A percentile compares a stretch with the other conserved stretches of the same genome.
These are phyloP conservation scores for Protomyces gravidus DNA, from an alignment of 1,139 yeast species.

Conservation along the genomic window DNA sequence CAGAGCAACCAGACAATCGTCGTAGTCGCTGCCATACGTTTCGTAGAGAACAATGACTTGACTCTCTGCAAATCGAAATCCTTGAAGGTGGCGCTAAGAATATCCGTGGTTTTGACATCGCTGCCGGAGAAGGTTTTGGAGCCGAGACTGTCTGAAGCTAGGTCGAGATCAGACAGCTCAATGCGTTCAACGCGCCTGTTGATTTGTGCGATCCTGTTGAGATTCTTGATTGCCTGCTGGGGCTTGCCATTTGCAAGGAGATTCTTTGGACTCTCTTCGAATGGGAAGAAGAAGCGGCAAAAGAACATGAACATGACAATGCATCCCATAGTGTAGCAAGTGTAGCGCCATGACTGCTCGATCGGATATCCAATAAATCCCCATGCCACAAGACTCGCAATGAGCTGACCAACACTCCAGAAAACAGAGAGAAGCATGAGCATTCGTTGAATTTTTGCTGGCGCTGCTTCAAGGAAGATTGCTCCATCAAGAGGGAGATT, in stretches of 20 bases:
- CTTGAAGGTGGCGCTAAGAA: neutral
- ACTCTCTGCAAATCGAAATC: conserved; percentile 29
- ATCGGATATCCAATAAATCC: conserved; percentile 38
- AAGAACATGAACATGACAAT: conserved; percentile 51
- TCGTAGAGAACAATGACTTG: conserved; percentile 44
- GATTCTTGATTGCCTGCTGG: conserved; percentile 47
- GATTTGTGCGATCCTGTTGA: conserved; percentile 46
- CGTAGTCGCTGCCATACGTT: conserved; percentile 46
- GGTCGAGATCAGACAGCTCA: conserved; percentile 37
- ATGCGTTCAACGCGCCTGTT: conserved; percentile 47
- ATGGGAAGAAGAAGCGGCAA: conserved; percentile 44
- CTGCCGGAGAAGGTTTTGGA: neutral
- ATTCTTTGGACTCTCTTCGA: conserved; percentile 58
- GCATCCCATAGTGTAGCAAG: conserved; percentile 53
- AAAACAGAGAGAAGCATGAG: conserved; percentile 55
- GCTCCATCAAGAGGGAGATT: conserved; percentile 59
- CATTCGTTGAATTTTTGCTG: conserved; percentile 52
- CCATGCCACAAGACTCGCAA: conserved; percentile 55
- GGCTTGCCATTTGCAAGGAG: conserved; percentile 53
- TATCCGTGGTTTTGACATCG: neutral
- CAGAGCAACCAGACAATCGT: conserved; percentile 47
- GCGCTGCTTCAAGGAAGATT: conserved; percentile 56
- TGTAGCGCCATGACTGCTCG: conserved; percentile 49
- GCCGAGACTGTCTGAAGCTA: conserved; percentile 1
- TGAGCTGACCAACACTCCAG: conserved; percentile 63